Evolutionary conservation across 1,139 yeast genomes (phyloP).

Genomic region (Pichia sp.): DNA sequence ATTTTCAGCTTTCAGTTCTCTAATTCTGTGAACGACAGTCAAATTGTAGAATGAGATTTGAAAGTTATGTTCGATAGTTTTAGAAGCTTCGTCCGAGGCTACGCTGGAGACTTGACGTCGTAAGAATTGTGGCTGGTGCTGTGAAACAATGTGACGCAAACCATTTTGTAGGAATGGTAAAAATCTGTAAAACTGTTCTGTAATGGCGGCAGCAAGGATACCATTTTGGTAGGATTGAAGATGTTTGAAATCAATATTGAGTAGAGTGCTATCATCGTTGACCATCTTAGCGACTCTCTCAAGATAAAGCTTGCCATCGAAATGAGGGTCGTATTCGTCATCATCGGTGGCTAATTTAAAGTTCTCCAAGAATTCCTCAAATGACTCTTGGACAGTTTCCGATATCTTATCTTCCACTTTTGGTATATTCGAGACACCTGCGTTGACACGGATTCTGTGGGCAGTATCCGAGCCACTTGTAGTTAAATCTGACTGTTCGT

Average conservation of each 20-base stretch:
- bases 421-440: slow-evolving; percentile 65
- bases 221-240: slow-evolving; percentile 74
- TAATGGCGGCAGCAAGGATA: slow-evolving; percentile 81
- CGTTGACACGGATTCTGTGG: slow-evolving; percentile 34
- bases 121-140: slow-evolving; percentile 70
- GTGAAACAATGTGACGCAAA: slow-evolving; percentile 64
- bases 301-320: slow-evolving; percentile 60
- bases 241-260: slow-evolving; percentile 84
- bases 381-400: slow-evolving; percentile 87
- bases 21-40: slow-evolving; percentile 76
- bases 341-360: slow-evolving; percentile 42
- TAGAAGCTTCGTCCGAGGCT: slow-evolving; percentile 28
- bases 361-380: slow-evolving; percentile 77
- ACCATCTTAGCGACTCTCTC: slow-evolving; percentile 82
- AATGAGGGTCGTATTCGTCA: slow-evolving; percentile 36
- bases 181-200: slow-evolving; percentile 89
- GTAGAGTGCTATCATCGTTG: slow-evolving; percentile 67
- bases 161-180: slow-evolving; percentile 79
- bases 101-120: slow-evolving; percentile 31
- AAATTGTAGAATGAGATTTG: slow-evolving; percentile 88
- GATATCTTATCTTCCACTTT: slow-evolving; percentile 90
- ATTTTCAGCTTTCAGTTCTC: slow-evolving; percentile 86
- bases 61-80: slow-evolving; percentile 63
- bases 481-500: neutral
- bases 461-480: slow-evolving; percentile 23